phyloP scores from a whole-genome alignment of 352 stramenopile species.

The Pythium plurisporium region DNA sequence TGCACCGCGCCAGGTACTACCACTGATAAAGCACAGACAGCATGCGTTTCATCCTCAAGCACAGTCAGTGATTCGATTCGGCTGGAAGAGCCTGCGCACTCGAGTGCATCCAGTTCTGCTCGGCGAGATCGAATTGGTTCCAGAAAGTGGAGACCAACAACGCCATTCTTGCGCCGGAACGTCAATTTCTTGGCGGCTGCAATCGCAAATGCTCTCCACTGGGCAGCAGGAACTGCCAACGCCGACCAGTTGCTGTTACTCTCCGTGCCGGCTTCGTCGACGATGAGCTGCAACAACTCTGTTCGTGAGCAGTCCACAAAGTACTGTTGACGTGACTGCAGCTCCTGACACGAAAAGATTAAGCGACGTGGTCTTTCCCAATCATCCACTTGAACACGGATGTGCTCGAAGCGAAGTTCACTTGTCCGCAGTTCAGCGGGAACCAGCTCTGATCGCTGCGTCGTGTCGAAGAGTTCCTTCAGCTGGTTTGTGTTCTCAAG shows the following conservation, averaged over 20 bases:
- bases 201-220: constrained; percentile 13
- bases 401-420: constrained; percentile 24
- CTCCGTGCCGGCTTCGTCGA: too few species aligned
- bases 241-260: too few species aligned
- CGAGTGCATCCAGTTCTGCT: background rate
- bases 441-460: background rate
- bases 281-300: too few species aligned
- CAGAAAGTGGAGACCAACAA: background rate
- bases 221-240: too few species aligned
- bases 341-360: constrained; percentile 49
- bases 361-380: constrained; percentile 34
- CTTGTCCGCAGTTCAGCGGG: background rate
- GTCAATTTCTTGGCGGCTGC: background rate
- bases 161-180: constrained; percentile 13
- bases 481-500: constrained; percentile 1
- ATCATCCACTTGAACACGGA: constrained; percentile 46
- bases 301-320: constrained; percentile 42
- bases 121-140: background rate
- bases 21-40: too few species aligned
- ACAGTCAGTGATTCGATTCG: too few species aligned
- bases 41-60: too few species aligned
- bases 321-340: constrained; percentile 41
- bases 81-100: background rate
- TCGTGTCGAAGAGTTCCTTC: constrained; percentile 8
- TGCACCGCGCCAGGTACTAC: too few species aligned